Evolutionary conservation across 2,329 filamentous ascomycete species (phyloP).

Genomic region (Sclerotinia minor): DNA sequence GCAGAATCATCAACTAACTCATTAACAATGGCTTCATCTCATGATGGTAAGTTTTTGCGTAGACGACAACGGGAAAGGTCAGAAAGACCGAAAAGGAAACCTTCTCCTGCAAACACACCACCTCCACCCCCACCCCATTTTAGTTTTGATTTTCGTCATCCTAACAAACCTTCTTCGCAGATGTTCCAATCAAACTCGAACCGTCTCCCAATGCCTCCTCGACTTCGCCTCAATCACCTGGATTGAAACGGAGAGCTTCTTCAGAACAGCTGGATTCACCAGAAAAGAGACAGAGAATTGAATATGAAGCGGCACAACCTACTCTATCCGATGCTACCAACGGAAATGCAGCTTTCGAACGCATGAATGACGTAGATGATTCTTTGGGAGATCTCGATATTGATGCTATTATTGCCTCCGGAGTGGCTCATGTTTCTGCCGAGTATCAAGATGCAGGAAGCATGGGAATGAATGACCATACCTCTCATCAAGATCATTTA

Average conservation of each 20-base stretch:
- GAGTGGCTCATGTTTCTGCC: conserved; percentile 11
- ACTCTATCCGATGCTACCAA: background rate
- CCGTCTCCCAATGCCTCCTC: background rate
- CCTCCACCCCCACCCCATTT: background rate
- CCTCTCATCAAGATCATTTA: conserved; percentile 6
- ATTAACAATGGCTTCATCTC: background rate
- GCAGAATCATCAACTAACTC: conserved; percentile 5
- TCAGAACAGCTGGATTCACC: conserved; percentile 11
- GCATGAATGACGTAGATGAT: conserved; percentile 7
- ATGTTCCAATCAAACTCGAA: conserved; percentile 20
- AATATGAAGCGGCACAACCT: conserved; percentile 13
- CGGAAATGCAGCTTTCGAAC: background rate
- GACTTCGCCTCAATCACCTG: conserved; percentile 3
- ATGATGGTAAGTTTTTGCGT: conserved; percentile 16
- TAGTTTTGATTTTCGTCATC: background rate
- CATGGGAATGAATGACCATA: background rate
- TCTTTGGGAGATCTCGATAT: conserved; percentile 16
- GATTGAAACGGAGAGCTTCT: conserved; percentile 19
- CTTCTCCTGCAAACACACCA: background rate
- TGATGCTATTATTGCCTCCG: conserved; percentile 10
- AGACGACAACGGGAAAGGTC: background rate
- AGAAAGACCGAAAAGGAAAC: background rate
- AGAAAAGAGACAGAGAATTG: conserved; percentile 29
- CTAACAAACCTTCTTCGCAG: conserved; percentile 12
- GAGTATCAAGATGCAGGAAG: conserved; percentile 15